Base-by-base conservation (phyloP, 495 filamentous ascomycete species). In the Penicillium lagena region DNA sequence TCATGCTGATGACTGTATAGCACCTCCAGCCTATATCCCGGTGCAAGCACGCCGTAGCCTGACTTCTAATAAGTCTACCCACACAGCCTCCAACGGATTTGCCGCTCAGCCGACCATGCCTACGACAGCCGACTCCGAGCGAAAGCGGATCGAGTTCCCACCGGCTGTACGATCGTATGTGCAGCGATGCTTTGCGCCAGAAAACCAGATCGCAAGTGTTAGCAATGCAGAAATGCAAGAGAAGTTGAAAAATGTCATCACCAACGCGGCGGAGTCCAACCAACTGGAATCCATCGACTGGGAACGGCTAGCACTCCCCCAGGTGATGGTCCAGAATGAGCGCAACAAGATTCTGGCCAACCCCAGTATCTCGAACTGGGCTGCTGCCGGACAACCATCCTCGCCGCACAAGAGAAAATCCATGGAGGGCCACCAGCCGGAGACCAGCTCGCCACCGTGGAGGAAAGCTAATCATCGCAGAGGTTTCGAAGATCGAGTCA, bases 161-260 rank as follows among this genome's bases (percentile, higher is more conserved):
- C 70, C 80, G 15, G 74, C 79, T 5, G 86, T 96, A 35, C 86
- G 89, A 37, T 60, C 70, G 39, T 96, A 95, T 55, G 90, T 95
- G 11, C 84, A 88, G 55, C 80, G 90, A 40, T 82, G 86, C 13
- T 95, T 96, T 62, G 83, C 82, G 9, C 74, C 79, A 7, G 80
- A 81, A 35, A 83, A 89, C 52, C 66, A 77, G 13, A 72, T 88
- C 42, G 48, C 76, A n/a, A 78, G 78, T 39, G 80, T 96, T 17
- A 60, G 63, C 39, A 72, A 71, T 44, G 51, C 70, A 32, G 88
- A 93, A 29, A 87, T 95, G 76, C 84, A 96, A 58, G 69, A 71
- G 43, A 94, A 89, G 54, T 69, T 97, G 41, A 95, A 91, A 66
- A 62, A 84, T 15, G 81, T 89, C 54, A 97, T 99, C 54, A 85